Percentiles rank a stretch among this genome's conserved stretches.
Evolutionary conservation across 2,329 filamentous ascomycete species (phyloP).

Genomic region (Celoporthe dispersa): DNA sequence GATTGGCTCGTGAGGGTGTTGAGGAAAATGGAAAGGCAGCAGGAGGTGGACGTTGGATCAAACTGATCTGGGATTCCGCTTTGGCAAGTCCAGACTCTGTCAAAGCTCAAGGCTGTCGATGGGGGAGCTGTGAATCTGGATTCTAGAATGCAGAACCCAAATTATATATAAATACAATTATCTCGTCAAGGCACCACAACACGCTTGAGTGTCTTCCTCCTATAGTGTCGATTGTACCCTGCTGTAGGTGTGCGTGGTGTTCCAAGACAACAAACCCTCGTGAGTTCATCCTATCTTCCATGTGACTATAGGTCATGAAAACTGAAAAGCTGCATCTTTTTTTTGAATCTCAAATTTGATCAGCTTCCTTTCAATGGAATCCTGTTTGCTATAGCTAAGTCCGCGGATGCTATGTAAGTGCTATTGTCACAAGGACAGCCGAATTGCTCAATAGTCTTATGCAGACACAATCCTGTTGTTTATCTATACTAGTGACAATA

Average conservation of each 20-base stretch:
- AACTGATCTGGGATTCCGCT: not conserved
- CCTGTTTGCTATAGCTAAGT: not conserved
- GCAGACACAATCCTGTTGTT: not conserved
- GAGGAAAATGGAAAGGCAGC: not conserved
- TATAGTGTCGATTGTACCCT: too few relatives aligned
- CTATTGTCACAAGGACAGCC: not conserved
- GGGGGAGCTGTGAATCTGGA: not conserved
- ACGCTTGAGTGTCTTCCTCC: too few relatives aligned
- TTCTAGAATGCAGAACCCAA: too few relatives aligned
- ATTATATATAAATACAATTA: not conserved
- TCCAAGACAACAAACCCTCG: not conserved
- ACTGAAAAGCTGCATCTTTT: too few relatives aligned
- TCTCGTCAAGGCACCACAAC: not conserved
- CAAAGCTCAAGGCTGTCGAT: not conserved
- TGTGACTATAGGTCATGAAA: not conserved
- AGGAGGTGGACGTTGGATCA: not conserved
- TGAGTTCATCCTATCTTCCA: not conserved
- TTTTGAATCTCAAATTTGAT: too few relatives aligned
- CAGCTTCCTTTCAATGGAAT: not conserved
- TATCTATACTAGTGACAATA: not conserved
- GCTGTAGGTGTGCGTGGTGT: not conserved
- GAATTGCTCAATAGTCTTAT: not conserved
- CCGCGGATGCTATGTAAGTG: not conserved
- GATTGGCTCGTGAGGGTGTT: not conserved
- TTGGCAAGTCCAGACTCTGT: not conserved